Evolutionary conservation across 2,329 filamentous ascomycete genomes (phyloP).

Genomic region (Phaeosphaeriaceae sp.): DNA sequence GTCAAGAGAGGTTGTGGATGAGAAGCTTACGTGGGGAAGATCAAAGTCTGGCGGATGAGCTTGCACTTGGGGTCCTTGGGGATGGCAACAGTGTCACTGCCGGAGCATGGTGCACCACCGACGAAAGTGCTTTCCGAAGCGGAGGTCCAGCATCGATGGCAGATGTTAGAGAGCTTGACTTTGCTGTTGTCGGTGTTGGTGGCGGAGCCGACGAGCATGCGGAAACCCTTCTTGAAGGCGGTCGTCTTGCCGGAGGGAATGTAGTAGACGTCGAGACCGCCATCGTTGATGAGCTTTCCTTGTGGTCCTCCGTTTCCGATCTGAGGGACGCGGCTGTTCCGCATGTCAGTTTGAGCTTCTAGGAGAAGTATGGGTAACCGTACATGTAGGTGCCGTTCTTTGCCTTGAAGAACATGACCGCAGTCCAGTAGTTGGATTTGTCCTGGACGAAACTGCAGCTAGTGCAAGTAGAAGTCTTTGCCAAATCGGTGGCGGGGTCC

Average conservation of each 20-base stretch:
- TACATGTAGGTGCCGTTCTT: conserved; percentile 42
- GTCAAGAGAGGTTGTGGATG: background rate
- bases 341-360: background rate
- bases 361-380: background rate
- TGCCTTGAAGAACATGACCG: conserved; percentile 46
- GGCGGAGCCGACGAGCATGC: conserved; percentile 42
- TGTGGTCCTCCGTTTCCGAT: conserved; percentile 44
- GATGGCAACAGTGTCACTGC: conserved; percentile 59
- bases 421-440: conserved; percentile 46
- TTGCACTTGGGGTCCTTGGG: conserved; percentile 56
- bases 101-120: conserved; percentile 59
- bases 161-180: conserved; percentile 38
- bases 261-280: conserved; percentile 45
- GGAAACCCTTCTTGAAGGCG: conserved; percentile 47
- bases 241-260: conserved; percentile 43
- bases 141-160: conserved; percentile 50
- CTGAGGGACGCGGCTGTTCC: conserved; percentile 2
- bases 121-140: conserved; percentile 57
- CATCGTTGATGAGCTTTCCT: conserved; percentile 43
- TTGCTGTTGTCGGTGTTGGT: conserved; percentile 40
- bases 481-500: conserved; percentile 35
- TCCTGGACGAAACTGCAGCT: conserved; percentile 42
- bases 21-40: conserved; percentile 49
- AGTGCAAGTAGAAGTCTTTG: conserved; percentile 39
- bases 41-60: conserved; percentile 62